A percentile compares a stretch with the other conserved stretches of the same genome.
Evolutionary conservation across 345 rosid genomes (phyloP).

Genomic region (Hibiscus tridactylites): DNA sequence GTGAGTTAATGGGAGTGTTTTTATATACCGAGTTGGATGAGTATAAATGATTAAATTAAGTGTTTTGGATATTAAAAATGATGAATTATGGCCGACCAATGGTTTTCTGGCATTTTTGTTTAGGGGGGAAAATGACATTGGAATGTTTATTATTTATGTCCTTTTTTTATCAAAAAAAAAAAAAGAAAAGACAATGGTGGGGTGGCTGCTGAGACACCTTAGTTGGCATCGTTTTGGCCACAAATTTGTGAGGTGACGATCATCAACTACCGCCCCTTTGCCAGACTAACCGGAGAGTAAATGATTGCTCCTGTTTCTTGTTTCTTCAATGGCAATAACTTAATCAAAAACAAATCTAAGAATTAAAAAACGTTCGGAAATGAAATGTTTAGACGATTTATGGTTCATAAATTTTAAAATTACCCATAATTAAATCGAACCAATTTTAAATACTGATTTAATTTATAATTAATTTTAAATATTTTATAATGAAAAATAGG

Average conservation of each 20-base stretch:
- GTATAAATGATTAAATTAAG: neutral
- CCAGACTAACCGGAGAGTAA: neutral
- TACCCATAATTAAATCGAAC: too few relatives aligned
- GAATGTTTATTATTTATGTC: neutral
- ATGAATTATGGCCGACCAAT: constrained; percentile 30
- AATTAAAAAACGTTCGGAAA: too few relatives aligned
- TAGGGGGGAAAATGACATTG: neutral
- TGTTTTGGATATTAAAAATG: neutral
- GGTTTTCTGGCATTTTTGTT: neutral
- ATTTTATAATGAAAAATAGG: too few relatives aligned
- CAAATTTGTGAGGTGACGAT: constrained; percentile 6
- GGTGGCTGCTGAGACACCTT: neutral
- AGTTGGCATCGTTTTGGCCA: constrained; percentile 23
- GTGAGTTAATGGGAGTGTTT: neutral
- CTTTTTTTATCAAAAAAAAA: too few relatives aligned
- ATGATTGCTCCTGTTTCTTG: neutral
- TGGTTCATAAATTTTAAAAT: too few relatives aligned
- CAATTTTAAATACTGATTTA: too few relatives aligned
- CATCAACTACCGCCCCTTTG: constrained; percentile 29
- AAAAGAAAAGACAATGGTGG: constrained; percentile 11
- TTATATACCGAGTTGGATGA: constrained; percentile 15
- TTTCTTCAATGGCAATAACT: neutral
- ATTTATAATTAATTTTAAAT: too few relatives aligned
- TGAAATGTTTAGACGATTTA: too few relatives aligned
- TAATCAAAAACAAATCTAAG: too few relatives aligned